Evolutionary conservation across 257 asterid species (phyloP), one percentile per base, ranked within the genome.

Genomic region (Salvia hispanica): DNA sequence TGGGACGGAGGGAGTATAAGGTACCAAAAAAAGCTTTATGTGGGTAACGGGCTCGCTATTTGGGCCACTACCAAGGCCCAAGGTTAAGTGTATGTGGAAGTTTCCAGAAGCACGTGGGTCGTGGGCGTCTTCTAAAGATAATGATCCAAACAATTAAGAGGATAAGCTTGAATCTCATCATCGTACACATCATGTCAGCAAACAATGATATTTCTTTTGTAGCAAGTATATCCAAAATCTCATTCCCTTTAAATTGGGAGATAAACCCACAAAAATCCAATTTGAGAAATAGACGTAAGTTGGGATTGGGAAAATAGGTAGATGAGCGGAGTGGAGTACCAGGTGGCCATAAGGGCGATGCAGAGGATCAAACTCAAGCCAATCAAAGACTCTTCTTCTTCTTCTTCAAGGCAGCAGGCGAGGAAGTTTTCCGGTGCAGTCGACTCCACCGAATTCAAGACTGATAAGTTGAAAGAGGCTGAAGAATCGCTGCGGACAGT

Each of bases 401-500:
- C 66, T 4, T 56, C 81, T 12, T 48, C 83, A 3, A 67, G 64
- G 76, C 76, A 70, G 76, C 76, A 70, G 55, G 66, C 64, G 1
- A 78, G 76, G 78, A 67, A 69, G 69, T 58, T 78, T 2, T 81
- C 84, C 4, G 74, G 83, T 57, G 77, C 69, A 2, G 4, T 71
- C 48, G 85, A 76, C 37, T 62, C 83, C 54, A 44, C 80, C 0
- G 46, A 67, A 9, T 13, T 72, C 9, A 61, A 66, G 67, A 34
- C 47, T 25, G 79, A 79, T 54, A 78, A 76, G 75, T 40, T 57
- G 2, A 86, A 76, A 65, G 79, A 62, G 36, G 76, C 82, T 2
- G 90, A 88, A 67, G 91, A 88, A 39, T 84, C 96, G 25, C 74
- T 86, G 3, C 69, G 89, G 62, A 83, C 76, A 1, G 86, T 86